A percentile compares a stretch with the other conserved stretches of the same genome.
Evolutionary conservation across 129 eudicot genomes (phyloP).

Genomic region (Logfia minima): DNA sequence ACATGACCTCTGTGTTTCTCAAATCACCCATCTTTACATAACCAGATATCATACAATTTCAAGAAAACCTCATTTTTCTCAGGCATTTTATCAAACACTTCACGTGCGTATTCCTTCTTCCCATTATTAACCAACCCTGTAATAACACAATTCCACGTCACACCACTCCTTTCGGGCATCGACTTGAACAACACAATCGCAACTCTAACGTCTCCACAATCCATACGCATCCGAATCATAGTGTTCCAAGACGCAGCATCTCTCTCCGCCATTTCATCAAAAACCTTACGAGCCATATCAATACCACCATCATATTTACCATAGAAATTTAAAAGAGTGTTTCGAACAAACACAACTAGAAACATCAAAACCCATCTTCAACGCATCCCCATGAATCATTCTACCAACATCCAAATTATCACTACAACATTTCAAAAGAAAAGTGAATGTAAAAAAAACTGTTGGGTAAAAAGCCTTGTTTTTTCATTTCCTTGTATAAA

Average conservation of each 20-base stretch:
- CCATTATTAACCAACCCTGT: conserved; percentile 50
- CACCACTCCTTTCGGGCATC: conserved; percentile 51
- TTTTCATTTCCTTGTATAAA: conserved; percentile 40
- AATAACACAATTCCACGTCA: conserved; percentile 62
- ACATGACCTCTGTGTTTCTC: conserved; percentile 39
- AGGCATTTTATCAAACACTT: conserved; percentile 55
- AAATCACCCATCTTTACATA: conserved; percentile 51
- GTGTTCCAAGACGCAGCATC: conserved; percentile 69
- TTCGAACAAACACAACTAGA: conserved; percentile 60
- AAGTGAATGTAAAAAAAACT: conserved; percentile 61
- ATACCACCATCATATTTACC: conserved; percentile 40
- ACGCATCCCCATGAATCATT: conserved; percentile 46
- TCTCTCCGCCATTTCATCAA: conserved; percentile 56
- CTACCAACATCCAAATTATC: conserved; percentile 39
- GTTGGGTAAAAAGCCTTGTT: conserved; percentile 29
- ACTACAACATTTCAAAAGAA: conserved; percentile 42
- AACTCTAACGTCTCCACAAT: conserved; percentile 43
- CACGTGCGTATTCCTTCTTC: conserved; percentile 43
- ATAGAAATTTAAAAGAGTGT: conserved; percentile 50
- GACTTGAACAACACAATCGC: conserved; percentile 53
- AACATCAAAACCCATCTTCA: conserved; percentile 49
- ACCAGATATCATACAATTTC: conserved; percentile 60
- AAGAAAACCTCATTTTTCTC: conserved; percentile 57
- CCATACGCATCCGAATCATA: conserved; percentile 56
- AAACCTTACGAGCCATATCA: conserved; percentile 39